These are phyloP conservation scores for Fusarium brachygibbosum DNA, from an alignment of 2,329 filamentous ascomycete species.

Conservation along the genomic window DNA sequence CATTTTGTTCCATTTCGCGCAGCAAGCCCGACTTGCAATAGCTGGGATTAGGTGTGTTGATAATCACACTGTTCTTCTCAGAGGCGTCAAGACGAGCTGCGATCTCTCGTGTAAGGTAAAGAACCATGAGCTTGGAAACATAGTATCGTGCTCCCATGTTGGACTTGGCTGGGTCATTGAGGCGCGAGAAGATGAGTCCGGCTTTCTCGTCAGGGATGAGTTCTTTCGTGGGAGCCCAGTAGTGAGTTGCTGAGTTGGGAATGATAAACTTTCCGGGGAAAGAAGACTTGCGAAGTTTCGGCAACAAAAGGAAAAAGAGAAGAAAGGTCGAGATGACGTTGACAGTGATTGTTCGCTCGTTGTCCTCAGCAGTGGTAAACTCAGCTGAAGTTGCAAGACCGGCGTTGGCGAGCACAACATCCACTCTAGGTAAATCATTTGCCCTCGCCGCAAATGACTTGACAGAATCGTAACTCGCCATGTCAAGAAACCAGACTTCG, in stretches of 20 bases:
- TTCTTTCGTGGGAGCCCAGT: conserved; percentile 45
- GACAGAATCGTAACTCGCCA: conserved; percentile 61
- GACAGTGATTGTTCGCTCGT: conserved; percentile 62
- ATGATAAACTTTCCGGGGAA: conserved; percentile 37
- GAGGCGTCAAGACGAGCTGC: conserved; percentile 27
- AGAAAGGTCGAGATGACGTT: conserved; percentile 47
- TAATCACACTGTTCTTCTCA: conserved; percentile 39
- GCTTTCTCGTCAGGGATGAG: conserved; percentile 24
- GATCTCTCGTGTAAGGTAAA: conserved; percentile 52
- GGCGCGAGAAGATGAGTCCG: conserved; percentile 46
- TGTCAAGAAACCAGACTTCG: conserved; percentile 64
- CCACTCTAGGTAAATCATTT: conserved; percentile 55
- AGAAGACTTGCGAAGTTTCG: conserved; percentile 46
- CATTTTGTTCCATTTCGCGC: conserved; percentile 4
- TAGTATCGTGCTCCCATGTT: conserved; percentile 51
- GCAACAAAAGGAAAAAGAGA: conserved; percentile 38
- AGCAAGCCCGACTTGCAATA: conserved; percentile 56
- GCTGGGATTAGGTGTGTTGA: conserved; percentile 59
- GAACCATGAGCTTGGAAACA: conserved; percentile 52
- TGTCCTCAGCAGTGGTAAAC: conserved; percentile 58
- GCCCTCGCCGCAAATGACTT: conserved; percentile 53
- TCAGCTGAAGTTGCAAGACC: conserved; percentile 55
- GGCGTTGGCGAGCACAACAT: conserved; percentile 60
- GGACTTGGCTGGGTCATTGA: conserved; percentile 48
- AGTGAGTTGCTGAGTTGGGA: conserved; percentile 46